phyloP scores from a whole-genome alignment of 441 rosid genomes.

The Biscutella laevigata region DNA sequence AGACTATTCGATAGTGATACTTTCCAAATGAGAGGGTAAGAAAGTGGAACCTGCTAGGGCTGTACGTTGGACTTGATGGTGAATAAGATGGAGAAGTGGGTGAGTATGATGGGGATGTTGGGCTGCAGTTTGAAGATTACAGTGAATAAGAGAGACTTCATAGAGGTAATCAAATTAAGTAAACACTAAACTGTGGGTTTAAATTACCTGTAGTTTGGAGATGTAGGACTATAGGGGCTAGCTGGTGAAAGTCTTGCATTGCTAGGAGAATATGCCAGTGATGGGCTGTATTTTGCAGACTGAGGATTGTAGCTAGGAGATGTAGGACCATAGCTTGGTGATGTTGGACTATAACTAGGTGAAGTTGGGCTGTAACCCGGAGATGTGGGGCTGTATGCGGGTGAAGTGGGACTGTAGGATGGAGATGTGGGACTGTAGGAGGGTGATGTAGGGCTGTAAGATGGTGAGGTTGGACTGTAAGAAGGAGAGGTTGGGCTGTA shows the following conservation, averaged over 20 bases:
- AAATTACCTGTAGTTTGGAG: slow-evolving; percentile 77
- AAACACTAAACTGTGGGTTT: not conserved
- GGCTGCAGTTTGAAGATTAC: slow-evolving; percentile 46
- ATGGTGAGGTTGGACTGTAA: slow-evolving; percentile 73
- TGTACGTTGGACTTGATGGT: slow-evolving; percentile 82
- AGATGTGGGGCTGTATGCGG: slow-evolving; percentile 73
- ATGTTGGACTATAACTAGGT: too few species aligned
- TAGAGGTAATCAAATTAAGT: not conserved
- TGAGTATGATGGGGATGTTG: slow-evolving; percentile 87
- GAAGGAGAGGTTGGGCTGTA: slow-evolving; percentile 62
- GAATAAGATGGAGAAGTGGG: slow-evolving; percentile 95
- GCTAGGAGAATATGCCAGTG: slow-evolving; percentile 87
- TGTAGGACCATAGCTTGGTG: too few species aligned
- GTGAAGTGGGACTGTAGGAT: slow-evolving; percentile 63
- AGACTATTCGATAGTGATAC: too few species aligned
- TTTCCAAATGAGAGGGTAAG: too few species aligned
- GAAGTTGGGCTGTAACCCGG: slow-evolving; percentile 78
- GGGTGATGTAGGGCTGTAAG: slow-evolving; percentile 61
- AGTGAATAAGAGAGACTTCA: not conserved
- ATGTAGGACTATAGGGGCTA: slow-evolving; percentile 89
- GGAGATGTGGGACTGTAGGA: slow-evolving; percentile 64
- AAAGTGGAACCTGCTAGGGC: slow-evolving; percentile 78
- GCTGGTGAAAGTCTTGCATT: slow-evolving; percentile 83
- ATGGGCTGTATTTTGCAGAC: slow-evolving; percentile 78
- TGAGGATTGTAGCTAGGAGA: slow-evolving; percentile 76